phyloP scores from a whole-genome alignment of 768 basidiomycete species.

The Russula olivacea region DNA sequence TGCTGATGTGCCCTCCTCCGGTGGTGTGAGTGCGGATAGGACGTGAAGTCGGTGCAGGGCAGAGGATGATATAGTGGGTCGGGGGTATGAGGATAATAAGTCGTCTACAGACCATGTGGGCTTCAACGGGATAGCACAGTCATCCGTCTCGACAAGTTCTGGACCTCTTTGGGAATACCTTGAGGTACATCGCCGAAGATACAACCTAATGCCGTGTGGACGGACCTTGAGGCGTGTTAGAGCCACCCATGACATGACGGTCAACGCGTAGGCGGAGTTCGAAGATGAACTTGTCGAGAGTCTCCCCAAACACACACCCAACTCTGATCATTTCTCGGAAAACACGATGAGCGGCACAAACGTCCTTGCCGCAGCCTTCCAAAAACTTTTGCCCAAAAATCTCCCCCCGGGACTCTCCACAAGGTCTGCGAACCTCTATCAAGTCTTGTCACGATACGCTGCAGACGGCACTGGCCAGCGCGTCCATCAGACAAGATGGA shows the following conservation, averaged over 20 bases:
- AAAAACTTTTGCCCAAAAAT: conserved; percentile 50
- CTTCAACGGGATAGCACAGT: conserved; percentile 54
- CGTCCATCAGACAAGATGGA: conserved; percentile 73
- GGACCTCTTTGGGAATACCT: not conserved
- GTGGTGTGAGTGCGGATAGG: conserved; percentile 67
- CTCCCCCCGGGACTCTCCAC: conserved; percentile 56
- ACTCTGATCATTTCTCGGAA: not conserved
- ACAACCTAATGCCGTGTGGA: not conserved
- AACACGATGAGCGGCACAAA: conserved; percentile 22
- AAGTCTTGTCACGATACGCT: conserved; percentile 65
- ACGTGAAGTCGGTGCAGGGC: conserved; percentile 62
- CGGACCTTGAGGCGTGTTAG: conserved; percentile 1
- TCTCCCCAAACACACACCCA: not conserved
- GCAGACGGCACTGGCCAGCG: conserved; percentile 59
- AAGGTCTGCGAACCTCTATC: conserved; percentile 59
- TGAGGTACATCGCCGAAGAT: not conserved
- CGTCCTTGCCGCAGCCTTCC: conserved; percentile 34
- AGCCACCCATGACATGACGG: conserved; percentile 3
- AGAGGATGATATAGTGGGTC: conserved; percentile 49
- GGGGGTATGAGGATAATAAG: conserved; percentile 71
- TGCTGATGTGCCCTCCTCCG: conserved; percentile 49
- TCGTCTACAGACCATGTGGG: conserved; percentile 80
- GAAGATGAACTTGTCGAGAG: not conserved
- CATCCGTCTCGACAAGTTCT: conserved; percentile 39
- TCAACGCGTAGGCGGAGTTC: conserved; percentile 14